Evolutionary conservation across 441 rosid species (phyloP).

Genomic region (Arabidopsis lyrata): DNA sequence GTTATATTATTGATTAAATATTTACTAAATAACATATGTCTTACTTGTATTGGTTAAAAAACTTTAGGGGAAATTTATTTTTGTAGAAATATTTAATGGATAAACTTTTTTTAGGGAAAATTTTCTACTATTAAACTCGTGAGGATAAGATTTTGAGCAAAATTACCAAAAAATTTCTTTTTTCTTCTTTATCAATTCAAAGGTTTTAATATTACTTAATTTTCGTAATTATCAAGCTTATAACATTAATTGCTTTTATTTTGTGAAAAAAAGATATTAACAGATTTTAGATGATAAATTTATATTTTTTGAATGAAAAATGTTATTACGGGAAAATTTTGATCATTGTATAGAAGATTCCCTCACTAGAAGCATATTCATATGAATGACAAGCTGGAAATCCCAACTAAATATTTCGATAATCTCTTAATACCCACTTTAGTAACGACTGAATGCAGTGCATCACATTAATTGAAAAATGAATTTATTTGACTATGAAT

Average conservation of each 20-base stretch:
- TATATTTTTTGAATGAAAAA: too few species aligned
- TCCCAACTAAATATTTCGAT: background rate
- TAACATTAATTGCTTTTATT: background rate
- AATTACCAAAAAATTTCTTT: too few species aligned
- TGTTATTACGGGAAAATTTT: background rate
- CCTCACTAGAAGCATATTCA: background rate
- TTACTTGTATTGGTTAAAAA: background rate
- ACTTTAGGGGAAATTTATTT: background rate
- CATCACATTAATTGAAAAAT: conserved; percentile 15
- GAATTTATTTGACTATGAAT: conserved; percentile 4
- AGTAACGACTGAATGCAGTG: conserved; percentile 2
- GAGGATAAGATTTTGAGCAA: background rate
- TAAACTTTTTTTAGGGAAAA: too few species aligned
- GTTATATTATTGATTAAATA: background rate
- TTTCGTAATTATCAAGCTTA: too few species aligned
- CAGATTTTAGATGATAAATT: background rate
- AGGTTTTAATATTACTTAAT: too few species aligned
- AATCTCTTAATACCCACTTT: background rate
- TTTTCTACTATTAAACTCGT: background rate
- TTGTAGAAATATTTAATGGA: background rate
- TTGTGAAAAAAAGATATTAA: background rate
- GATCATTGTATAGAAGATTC: background rate
- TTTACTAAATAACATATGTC: background rate
- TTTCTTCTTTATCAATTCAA: too few species aligned
- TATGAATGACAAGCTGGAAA: background rate